These are phyloP conservation scores for Quercus tomentella DNA, from an alignment of 331 rosid genomes.

Conservation along the genomic window DNA sequence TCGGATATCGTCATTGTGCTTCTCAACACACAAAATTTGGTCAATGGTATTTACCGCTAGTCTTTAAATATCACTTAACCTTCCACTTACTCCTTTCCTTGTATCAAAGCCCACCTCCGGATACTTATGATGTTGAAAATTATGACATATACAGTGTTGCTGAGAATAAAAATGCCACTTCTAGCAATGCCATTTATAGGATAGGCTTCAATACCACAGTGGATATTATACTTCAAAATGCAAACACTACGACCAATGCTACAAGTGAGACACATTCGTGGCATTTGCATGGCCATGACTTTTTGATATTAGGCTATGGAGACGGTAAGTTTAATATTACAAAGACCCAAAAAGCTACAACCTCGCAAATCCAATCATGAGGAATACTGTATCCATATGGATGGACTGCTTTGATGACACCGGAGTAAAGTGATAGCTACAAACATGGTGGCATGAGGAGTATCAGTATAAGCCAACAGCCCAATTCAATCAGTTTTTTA, in stretches of 20 bases:
- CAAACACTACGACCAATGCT: constrained; percentile 10
- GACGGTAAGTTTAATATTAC: constrained; percentile 5
- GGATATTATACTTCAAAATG: constrained; percentile 30
- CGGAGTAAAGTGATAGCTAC: no score
- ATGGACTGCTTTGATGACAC: constrained; percentile 22
- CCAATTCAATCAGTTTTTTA: no score
- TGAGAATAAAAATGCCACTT: constrained; percentile 18
- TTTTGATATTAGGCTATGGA: constrained; percentile 28
- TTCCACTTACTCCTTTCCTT: constrained; percentile 23
- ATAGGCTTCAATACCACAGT: constrained; percentile 22
- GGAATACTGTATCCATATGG: constrained; percentile 29
- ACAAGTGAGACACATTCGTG: constrained; percentile 29
- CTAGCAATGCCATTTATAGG: constrained; percentile 21
- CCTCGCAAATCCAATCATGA: constrained; percentile 24
- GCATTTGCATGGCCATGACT: constrained; percentile 26
- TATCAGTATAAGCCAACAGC: no score
- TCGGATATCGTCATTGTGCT: constrained; percentile 19
- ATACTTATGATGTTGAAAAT: constrained; percentile 12
- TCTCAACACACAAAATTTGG: constrained; percentile 25
- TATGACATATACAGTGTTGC: constrained; percentile 19
- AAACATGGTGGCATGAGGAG: no score
- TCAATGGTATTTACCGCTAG: constrained; percentile 10
- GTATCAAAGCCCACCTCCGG: constrained; percentile 23
- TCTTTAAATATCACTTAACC: constrained; percentile 21
- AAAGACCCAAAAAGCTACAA: constrained; percentile 17